Percentiles rank a stretch among this genome's conserved stretches.
phyloP scores from a whole-genome alignment of 192 early-diverging fungal genomes.

The Lobosporangium transversale region DNA sequence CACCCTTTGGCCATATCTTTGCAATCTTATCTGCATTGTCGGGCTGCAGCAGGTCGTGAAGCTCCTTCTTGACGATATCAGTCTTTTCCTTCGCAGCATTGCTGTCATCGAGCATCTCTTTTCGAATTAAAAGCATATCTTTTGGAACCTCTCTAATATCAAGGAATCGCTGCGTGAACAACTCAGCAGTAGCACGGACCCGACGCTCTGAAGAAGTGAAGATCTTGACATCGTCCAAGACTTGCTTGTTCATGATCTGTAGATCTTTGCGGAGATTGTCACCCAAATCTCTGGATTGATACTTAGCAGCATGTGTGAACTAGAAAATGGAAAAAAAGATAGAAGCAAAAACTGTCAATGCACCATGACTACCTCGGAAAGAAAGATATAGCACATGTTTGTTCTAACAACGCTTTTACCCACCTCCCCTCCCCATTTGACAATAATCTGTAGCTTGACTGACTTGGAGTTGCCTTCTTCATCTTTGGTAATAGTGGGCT shows the following conservation, averaged over 20 bases:
- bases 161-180: constrained; percentile 74
- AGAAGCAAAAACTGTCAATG: neutral
- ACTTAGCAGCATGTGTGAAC: constrained; percentile 93
- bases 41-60: constrained; percentile 59
- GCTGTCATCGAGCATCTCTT: constrained; percentile 95
- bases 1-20: constrained; percentile 54
- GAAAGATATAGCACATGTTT: no score
- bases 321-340: constrained; percentile 25
- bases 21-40: constrained; percentile 45
- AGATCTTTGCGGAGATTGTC: constrained; percentile 94
- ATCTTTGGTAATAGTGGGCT: constrained; percentile 79
- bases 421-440: constrained; percentile 96
- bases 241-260: constrained; percentile 84
- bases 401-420: no score
- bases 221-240: constrained; percentile 88
- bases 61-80: constrained; percentile 83
- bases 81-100: constrained; percentile 95
- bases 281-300: constrained; percentile 93
- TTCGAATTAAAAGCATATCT: constrained; percentile 74
- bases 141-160: constrained; percentile 65
- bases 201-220: constrained; percentile 88
- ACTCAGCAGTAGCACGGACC: constrained; percentile 85
- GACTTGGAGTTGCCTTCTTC: constrained; percentile 53
- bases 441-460: constrained; percentile 87
- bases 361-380: neutral